Conservation (phyloP, 2,329 filamentous ascomycete genomes). For the Chalaropsis thielavioides region DNA sequence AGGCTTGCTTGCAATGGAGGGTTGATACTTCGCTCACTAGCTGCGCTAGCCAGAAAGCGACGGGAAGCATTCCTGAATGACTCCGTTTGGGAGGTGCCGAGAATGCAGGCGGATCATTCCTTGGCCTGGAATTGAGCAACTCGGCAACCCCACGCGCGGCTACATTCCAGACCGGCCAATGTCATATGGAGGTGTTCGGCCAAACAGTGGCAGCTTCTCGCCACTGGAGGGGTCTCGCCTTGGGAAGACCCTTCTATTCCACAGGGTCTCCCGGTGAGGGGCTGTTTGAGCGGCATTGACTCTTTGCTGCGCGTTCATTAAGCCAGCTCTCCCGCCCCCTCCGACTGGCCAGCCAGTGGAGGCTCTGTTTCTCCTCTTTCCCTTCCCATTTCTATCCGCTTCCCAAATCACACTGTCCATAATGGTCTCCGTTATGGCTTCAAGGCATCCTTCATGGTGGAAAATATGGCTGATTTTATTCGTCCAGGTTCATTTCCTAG, state of each 20-base stretch:
- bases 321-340: background rate
- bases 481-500: conserved; percentile 8
- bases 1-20: background rate
- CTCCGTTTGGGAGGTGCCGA: background rate
- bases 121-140: conserved; percentile 5
- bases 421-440: background rate
- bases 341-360: background rate
- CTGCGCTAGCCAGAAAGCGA: background rate
- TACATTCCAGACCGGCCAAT: background rate
- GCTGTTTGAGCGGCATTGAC: background rate
- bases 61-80: background rate
- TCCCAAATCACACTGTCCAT: background rate
- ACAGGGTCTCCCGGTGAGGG: background rate
- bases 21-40: background rate
- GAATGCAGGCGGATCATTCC: conserved; percentile 1
- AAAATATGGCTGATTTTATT: conserved; percentile 10
- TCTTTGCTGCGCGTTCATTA: background rate
- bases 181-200: background rate
- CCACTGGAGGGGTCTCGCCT: background rate
- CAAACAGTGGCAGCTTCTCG: background rate
- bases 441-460: background rate
- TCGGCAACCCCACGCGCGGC: conserved; percentile 1
- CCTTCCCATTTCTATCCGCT: background rate
- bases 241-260: background rate
- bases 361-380: background rate